Base-by-base conservation (phyloP, 2,329 filamentous ascomycete genomes). In the Sarocladium oryzae region DNA sequence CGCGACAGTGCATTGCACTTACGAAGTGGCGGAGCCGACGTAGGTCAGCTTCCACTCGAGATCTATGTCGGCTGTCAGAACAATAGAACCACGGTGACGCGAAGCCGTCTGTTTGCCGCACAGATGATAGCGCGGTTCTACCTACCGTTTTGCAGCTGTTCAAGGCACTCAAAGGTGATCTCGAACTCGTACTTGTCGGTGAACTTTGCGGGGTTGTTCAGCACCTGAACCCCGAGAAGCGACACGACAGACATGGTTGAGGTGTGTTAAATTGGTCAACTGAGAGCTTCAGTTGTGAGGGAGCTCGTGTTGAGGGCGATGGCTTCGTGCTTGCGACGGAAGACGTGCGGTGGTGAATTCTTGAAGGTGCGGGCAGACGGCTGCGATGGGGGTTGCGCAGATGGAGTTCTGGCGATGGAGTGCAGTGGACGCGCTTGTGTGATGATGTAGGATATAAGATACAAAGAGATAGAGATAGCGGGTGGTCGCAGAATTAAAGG, bases 31-130 rank as follows among this genome's bases (percentile, higher is more conserved):
- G 60, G 93, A 99, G 64, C 93, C 95, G 66, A 99, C 93, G 63
- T 99, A 99, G 68, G 90, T 99, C 63, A 99, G 78, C 73, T 99
- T 99, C 93, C 93, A 99, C 73, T 99, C 93, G 55, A 99, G 84
- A 73, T 99, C 93, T 95, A 62, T 30, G 33, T 3, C 49, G 5
- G 40, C 23, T n/a, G 48, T 51, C 26, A 40, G 49, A 18, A 40
- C 28, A 53, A 61, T 56, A 64, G 59, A 49, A n/a, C 16, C 37
- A 9, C 8, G 7, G 35, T 24, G 52, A 13, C 43, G 36, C n/a
- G 21, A 10, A n/a, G 33, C 7, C n/a, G n/a, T 28, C n/a, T 28
- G 51, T 18, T 21, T 15, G 30, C 18, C 15, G 15, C 18, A 10
- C 37, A n/a, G 18, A 13, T 40, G n/a, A 10, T 4, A 20, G 10